Base-by-base conservation (phyloP, 495 filamentous ascomycete species). In the Cercophora newfieldiana region DNA sequence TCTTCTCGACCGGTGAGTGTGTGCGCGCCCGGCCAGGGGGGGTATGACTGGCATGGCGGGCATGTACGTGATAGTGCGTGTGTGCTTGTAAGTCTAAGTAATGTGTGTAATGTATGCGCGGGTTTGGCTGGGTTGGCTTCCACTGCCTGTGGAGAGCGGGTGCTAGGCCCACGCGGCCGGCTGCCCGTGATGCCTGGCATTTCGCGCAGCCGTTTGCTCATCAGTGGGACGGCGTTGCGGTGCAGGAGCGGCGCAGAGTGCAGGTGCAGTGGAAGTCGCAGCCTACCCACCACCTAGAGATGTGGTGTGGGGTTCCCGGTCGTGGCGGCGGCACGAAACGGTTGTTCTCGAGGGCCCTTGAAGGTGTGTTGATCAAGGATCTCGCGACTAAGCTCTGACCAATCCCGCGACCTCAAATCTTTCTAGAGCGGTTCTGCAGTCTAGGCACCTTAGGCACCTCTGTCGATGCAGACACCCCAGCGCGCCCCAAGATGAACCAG, bases 401-500 rank as follows among this genome's bases (percentile, higher is more conserved):
- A 69, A 68, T 68, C 55, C 59, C 22, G 37, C 63, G 49, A 55
- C 68, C 31, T 67, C 65, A 64, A 69, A 64, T 49, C 51, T 47
- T 74, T 74, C 69, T 47, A 72, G 68, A 70, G 58, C 31, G 61
- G 26, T 70, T 68, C 67, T 66, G 37, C 63, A 57, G 54, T 25
- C 61, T 56, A 14, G 50, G 19, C 58, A 33, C 24, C 44, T 18
- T 56, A 14, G 50, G 19, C 58, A 33, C 24, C 44, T 18, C 44
- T n/a, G 49, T 33, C 28, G 21, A 33, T n/a, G 57, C 64, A 48
- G 58, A 22, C 16, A 21, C 58, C 58, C 29, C 26, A 33, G 58
- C 33, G 5, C 4, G 29, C 22, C 18, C 28, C n/a, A n/a, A n/a
- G n/a, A n/a, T 60, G 30, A 25, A 19, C 14, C 25, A n/a, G 24